Percentiles rank a stretch among this genome's conserved stretches.
These are phyloP conservation scores for Podospora sp. DNA, from an alignment of 495 filamentous ascomycete species.

Conservation along the genomic window DNA sequence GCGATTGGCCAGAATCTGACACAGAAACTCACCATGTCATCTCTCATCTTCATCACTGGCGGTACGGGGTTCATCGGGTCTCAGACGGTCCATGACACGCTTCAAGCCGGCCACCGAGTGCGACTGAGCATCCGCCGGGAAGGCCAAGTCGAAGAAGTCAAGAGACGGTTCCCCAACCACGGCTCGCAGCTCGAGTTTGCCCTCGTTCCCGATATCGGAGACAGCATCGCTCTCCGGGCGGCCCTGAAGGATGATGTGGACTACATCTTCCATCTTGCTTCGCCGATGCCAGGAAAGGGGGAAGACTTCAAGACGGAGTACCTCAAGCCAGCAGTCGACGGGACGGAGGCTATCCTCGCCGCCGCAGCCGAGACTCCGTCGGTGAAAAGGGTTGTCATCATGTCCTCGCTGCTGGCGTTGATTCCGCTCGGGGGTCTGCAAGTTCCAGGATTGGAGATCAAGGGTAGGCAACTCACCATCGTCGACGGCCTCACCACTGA, in stretches of 20 bases:
- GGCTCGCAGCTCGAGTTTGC: constrained; percentile 20
- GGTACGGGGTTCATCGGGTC: constrained; percentile 46
- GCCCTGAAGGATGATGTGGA: constrained; percentile 18
- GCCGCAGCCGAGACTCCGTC: constrained; percentile 9
- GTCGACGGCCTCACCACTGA: not conserved
- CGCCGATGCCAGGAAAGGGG: constrained; percentile 24
- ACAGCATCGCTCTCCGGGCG: constrained; percentile 10
- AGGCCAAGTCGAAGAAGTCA: constrained; percentile 17
- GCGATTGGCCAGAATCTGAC: not conserved
- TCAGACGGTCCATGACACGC: constrained; percentile 26
- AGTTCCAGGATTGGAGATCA: constrained; percentile 15
- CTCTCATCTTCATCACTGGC: constrained; percentile 37
- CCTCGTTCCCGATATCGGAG: constrained; percentile 17
- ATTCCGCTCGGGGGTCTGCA: constrained; percentile 14
- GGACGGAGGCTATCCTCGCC: constrained; percentile 20
- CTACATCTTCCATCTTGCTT: constrained; percentile 25
- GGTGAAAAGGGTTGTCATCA: constrained; percentile 20
- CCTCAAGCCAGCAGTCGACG: constrained; percentile 22
- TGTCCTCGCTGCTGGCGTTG: constrained; percentile 20
- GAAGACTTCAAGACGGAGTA: constrained; percentile 27
- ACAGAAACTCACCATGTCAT: not conserved
- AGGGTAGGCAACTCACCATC: constrained; percentile 2
- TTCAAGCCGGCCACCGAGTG: constrained; percentile 21
- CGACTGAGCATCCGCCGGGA: constrained; percentile 20
- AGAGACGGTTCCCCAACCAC: constrained; percentile 10